These are phyloP conservation scores for Tulasnella calospora DNA, from an alignment of 768 basidiomycete species.

Conservation along the genomic window DNA sequence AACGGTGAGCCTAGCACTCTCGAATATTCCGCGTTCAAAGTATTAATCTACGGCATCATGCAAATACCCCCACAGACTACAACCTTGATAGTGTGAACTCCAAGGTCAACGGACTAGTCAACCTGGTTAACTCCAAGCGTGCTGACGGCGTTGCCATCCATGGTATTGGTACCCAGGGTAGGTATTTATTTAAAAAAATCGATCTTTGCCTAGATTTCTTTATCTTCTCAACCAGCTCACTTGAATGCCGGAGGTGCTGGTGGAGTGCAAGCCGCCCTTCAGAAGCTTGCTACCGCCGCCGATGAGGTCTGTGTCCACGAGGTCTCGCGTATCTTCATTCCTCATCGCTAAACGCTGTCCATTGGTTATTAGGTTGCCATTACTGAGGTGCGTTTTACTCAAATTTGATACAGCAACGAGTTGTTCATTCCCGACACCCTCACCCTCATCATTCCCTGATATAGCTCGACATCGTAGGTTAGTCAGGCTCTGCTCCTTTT, in stretches of 20 bases:
- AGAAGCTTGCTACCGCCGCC: background rate
- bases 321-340: background rate
- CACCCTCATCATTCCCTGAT: background rate
- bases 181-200: background rate
- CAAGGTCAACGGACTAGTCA: background rate
- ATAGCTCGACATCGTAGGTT: background rate
- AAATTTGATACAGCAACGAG: background rate
- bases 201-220: background rate
- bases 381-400: background rate
- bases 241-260: conserved; percentile 12
- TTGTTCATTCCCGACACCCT: background rate
- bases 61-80: background rate
- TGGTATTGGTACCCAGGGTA: conserved; percentile 15
- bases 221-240: background rate
- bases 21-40: background rate
- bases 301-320: background rate
- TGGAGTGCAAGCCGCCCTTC: conserved; percentile 1
- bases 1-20: background rate
- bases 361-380: background rate
- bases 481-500: background rate
- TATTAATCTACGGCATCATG: too few species aligned
- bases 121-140: background rate
- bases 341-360: background rate
- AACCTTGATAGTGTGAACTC: conserved; percentile 13
- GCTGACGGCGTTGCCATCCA: conserved; percentile 11